Evolutionary conservation across 306 rosid species (phyloP).

Genomic region (Rosa persica): DNA sequence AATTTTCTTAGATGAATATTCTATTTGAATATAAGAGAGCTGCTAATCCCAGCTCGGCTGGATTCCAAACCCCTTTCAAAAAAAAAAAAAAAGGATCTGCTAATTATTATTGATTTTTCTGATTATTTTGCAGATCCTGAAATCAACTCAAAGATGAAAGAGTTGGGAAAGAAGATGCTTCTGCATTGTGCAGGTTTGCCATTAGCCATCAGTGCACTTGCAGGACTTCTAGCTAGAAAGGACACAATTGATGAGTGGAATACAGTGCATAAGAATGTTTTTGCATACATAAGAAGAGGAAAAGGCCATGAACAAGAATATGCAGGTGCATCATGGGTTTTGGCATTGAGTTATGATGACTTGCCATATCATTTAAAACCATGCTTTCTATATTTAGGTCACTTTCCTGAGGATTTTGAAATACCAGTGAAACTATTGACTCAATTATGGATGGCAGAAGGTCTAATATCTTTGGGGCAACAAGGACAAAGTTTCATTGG

Average conservation of each 20-base stretch:
- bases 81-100: too few relatives aligned
- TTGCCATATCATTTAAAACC: not conserved
- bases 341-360: not conserved
- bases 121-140: not conserved
- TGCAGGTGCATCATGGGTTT: conserved; percentile 4
- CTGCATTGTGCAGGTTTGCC: not conserved
- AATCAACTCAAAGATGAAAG: conserved; percentile 1
- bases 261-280: not conserved
- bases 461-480: not conserved
- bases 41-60: too few relatives aligned
- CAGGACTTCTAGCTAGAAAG: not conserved
- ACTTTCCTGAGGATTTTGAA: conserved; percentile 1
- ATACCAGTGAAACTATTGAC: not conserved
- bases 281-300: not conserved
- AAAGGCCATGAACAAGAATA: not conserved
- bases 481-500: not conserved
- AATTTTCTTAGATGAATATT: too few relatives aligned
- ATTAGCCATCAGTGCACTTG: not conserved
- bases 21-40: not conserved
- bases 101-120: not conserved
- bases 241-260: conserved; percentile 4
- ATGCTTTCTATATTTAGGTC: not conserved
- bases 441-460: conserved; percentile 3
- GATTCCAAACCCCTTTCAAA: too few relatives aligned
- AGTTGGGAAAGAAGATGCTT: not conserved